These are phyloP conservation scores for Solanum arcanum DNA, from an alignment of 257 asterid genomes.

Conservation along the genomic window DNA sequence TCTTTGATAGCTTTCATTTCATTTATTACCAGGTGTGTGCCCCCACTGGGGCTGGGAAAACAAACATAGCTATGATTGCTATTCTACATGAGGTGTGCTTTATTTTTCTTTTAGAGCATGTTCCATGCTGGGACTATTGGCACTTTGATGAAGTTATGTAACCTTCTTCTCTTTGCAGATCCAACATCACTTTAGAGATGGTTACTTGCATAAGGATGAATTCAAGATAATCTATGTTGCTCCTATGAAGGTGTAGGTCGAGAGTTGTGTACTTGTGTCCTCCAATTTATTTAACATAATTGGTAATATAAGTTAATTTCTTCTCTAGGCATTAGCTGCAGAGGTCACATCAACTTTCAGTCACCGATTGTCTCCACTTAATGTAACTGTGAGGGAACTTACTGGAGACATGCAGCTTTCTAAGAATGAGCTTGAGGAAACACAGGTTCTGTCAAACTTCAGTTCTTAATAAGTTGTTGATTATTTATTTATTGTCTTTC, in stretches of 20 bases:
- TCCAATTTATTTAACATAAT: not conserved
- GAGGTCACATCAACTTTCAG: slow-evolving; percentile 96
- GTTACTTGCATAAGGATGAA: slow-evolving; percentile 90
- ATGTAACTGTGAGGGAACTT: slow-evolving; percentile 81
- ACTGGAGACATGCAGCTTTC: slow-evolving; percentile 99
- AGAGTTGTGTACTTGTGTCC: not conserved
- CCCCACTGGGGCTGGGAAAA: slow-evolving; percentile 99
- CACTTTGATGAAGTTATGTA: not conserved
- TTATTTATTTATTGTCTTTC: not conserved
- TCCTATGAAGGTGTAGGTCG: slow-evolving; percentile 81
- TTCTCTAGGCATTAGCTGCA: slow-evolving; percentile 83
- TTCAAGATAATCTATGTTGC: slow-evolving; percentile 99
- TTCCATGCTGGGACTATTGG: not conserved
- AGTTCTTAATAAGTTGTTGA: slow-evolving; percentile 29
- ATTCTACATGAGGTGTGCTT: slow-evolving; percentile 74
- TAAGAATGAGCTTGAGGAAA: slow-evolving; percentile 80
- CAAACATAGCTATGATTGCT: slow-evolving; percentile 93
- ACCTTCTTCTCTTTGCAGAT: slow-evolving; percentile 35
- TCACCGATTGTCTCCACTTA: slow-evolving; percentile 74
- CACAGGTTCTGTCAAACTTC: slow-evolving; percentile 56
- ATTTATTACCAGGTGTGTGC: slow-evolving; percentile 78
- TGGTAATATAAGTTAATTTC: not conserved
- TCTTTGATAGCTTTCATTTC: slow-evolving; percentile 13
- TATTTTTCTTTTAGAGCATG: not conserved
- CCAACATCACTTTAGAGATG: slow-evolving; percentile 83